Conservation (phyloP, 345 rosid genomes). For the Excoecaria agallocha region DNA sequence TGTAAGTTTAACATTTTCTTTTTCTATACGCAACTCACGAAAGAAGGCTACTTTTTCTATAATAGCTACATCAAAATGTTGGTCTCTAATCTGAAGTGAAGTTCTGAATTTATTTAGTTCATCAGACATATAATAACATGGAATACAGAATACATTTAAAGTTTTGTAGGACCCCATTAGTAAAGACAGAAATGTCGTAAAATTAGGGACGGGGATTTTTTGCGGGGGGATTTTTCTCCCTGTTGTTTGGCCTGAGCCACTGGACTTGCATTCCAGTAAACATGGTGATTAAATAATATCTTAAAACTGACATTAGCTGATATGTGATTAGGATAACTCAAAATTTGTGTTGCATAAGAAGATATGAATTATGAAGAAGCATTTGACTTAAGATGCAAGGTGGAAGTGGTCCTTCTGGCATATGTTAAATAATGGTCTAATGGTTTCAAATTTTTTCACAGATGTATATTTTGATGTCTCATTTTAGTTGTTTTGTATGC, state of each 20-base stretch:
- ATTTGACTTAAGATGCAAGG: background rate
- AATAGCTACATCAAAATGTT: background rate
- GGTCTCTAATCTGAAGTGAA: background rate
- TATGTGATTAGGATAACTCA: background rate
- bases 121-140: background rate
- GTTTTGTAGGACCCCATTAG: background rate
- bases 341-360: background rate
- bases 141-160: background rate
- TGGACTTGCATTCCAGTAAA: background rate
- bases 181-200: background rate
- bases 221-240: background rate
- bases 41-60: background rate
- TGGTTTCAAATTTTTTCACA: too few species aligned
- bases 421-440: background rate
- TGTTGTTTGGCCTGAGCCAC: background rate
- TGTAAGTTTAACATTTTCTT: slow-evolving; percentile 40
- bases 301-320: background rate
- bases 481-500: slow-evolving; percentile 20
- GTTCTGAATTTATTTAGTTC: background rate
- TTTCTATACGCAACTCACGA: background rate
- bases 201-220: background rate
- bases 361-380: too few species aligned
- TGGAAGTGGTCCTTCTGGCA: background rate
- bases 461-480: too few species aligned
- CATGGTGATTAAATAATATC: background rate